Evolutionary conservation across 2,329 filamentous ascomycete genomes (phyloP).

Genomic region (Penicillium sp.): DNA sequence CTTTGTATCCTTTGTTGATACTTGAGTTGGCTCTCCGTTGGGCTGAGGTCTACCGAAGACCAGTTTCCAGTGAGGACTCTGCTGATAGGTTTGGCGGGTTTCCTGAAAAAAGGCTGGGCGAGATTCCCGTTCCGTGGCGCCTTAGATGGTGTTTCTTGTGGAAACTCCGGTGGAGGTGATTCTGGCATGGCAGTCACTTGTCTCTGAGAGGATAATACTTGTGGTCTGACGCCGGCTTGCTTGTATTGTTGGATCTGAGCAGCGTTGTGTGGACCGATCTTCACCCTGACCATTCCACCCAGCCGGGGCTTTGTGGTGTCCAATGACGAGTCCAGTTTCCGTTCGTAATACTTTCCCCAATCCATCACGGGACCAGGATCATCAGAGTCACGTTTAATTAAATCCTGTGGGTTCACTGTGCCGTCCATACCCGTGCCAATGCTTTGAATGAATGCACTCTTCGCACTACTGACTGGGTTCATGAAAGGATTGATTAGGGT

Average conservation of each 20-base stretch:
- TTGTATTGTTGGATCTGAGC: neutral
- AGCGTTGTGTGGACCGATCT: neutral
- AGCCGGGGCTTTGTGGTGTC: neutral
- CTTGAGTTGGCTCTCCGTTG: neutral
- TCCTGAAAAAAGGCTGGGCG: neutral
- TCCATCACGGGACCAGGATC: neutral
- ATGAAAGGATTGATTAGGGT: neutral
- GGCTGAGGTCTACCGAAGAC: no score
- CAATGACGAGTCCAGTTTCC: neutral
- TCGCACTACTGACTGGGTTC: neutral
- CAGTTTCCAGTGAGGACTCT: neutral
- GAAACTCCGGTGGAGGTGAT: neutral
- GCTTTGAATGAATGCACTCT: neutral
- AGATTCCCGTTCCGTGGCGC: neutral
- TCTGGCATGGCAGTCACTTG: neutral
- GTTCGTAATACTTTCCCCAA: slow-evolving; percentile 7
- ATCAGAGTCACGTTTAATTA: neutral
- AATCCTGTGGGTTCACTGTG: neutral
- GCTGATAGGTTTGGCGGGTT: neutral
- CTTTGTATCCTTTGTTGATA: neutral
- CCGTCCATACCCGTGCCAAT: neutral
- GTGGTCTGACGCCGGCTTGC: neutral
- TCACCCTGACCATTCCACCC: slow-evolving; percentile 1
- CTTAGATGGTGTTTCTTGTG: neutral
- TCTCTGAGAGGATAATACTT: neutral